These are phyloP conservation scores for Phoenix dactylifera DNA, from an alignment of 176 grass and related monocot species.

Conservation along the genomic window DNA sequence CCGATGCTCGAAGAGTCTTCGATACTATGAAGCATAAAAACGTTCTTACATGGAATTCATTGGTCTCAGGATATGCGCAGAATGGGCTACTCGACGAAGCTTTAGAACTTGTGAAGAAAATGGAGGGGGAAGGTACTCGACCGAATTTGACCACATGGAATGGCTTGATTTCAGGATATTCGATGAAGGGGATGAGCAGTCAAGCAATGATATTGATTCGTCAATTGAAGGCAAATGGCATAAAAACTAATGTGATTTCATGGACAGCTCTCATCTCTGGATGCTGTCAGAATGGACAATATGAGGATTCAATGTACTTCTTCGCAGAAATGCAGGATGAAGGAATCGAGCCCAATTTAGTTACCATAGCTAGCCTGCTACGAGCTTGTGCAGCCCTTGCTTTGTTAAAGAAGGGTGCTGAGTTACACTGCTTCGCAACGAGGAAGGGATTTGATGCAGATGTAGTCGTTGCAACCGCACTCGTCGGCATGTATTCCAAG, in stretches of 20 bases:
- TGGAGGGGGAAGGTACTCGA: conserved; percentile 46
- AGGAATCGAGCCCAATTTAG: conserved; percentile 37
- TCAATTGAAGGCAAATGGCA: conserved; percentile 46
- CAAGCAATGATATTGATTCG: conserved; percentile 57
- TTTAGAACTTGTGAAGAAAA: conserved; percentile 43
- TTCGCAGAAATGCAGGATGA: conserved; percentile 63
- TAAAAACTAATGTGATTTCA: conserved; percentile 50
- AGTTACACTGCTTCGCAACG: conserved; percentile 51
- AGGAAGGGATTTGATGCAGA: conserved; percentile 38
- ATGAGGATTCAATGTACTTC: conserved; percentile 41
- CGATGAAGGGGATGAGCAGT: conserved; percentile 40
- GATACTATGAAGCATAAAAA: conserved; percentile 45
- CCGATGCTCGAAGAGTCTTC: conserved; percentile 45
- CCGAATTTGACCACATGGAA: conserved; percentile 85
- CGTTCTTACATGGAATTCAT: conserved; percentile 68
- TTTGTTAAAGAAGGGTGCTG: conserved; percentile 59
- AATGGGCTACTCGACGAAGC: conserved; percentile 34
- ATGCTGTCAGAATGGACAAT: conserved; percentile 54
- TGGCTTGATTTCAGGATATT: conserved; percentile 60
- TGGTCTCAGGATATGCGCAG: conserved; percentile 49
- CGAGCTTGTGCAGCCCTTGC: conserved; percentile 47
- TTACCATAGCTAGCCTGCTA: conserved; percentile 46
- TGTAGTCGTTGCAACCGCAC: conserved; percentile 38
- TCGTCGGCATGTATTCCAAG: conserved; percentile 73
- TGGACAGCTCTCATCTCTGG: conserved; percentile 70